Evolutionary conservation across 495 filamentous ascomycete species (phyloP), one percentile per base, ranked within the genome.

Genomic region (Hypoxylon fuscum): DNA sequence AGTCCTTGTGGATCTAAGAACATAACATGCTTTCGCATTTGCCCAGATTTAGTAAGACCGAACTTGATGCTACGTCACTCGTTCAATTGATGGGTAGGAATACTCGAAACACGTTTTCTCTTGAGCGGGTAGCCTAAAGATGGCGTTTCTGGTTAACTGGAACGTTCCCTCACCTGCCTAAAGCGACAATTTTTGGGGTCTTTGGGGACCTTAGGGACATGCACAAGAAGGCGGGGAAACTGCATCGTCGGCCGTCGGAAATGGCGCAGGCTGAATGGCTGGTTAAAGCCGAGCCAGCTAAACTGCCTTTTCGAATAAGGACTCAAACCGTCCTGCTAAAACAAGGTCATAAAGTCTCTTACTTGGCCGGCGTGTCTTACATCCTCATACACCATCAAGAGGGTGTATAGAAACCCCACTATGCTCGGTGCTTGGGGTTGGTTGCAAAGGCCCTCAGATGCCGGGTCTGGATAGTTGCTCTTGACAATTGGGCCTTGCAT

Each of bases 401-500:
- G 25, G 15, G 10, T 23, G 22, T 2, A 45, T 21, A 12, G 23
- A 45, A 9, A 4, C 42, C n/a, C 7, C 21, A 2, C 40, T 22
- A 3, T 10, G 17, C 44, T 45, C 37, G 29, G 21, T 15, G 1
- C 8, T 45, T 32, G 9, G 10, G 15, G 15, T 35, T 62, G 21
- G 4, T 34, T 29, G 17, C 37, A 40, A 62, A 51, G 25, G 18
- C 45, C 12, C 21, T 23, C 22, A 38, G 11, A 31, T 52, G 31
- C 52, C 59, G 23, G 32, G 56, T 51, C 12, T 40, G 52, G 52
- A 47, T 53, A 47, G 22, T 57, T 52, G 12, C 25, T 40, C 38
- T 56, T 35, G 52, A 57, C 53, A 63, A 57, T 57, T 27, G 53
- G 52, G 23, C 52, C 59, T 63, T 41, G 52, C 53, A 52, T 56